Percentiles rank a stretch among this genome's conserved stretches.
Conservation (phyloP, 768 basidiomycete species). For the Astraeus odoratus region DNA sequence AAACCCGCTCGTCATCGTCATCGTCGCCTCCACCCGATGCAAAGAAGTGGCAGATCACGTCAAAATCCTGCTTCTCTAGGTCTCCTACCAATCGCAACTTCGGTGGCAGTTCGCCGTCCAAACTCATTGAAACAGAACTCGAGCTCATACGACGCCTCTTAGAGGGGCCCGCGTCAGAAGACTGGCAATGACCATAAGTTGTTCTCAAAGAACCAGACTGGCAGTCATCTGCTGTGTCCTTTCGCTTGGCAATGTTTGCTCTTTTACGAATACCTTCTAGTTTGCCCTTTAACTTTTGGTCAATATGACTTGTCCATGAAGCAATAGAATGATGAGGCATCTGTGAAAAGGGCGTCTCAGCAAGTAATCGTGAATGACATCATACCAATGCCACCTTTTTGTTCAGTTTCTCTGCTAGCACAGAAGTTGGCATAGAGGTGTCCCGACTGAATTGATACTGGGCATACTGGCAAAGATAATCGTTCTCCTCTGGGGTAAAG, state of each 20-base stretch:
- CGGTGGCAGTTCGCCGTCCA: not conserved
- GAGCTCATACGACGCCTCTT: conserved; percentile 1
- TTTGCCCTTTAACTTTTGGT: conserved; percentile 25
- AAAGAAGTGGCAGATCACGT: conserved; percentile 49
- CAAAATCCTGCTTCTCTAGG: conserved; percentile 36
- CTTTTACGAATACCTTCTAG: conserved; percentile 45
- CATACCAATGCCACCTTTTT: conserved; percentile 34
- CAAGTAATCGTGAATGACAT: not conserved
- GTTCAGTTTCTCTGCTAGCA: conserved; percentile 34
- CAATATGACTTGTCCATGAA: conserved; percentile 46
- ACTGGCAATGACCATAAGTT: not conserved
- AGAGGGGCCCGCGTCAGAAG: not conserved
- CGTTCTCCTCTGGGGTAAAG: conserved; percentile 46
- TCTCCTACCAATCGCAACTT: conserved; percentile 3
- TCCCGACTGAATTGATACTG: conserved; percentile 43
- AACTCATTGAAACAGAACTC: not conserved
- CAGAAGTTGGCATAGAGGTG: conserved; percentile 33
- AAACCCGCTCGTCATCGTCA: conserved; percentile 42
- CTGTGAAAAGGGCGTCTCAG: conserved; percentile 27
- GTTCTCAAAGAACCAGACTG: not conserved
- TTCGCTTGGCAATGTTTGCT: conserved; percentile 45
- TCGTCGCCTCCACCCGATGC: conserved; percentile 44
- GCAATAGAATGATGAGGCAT: conserved; percentile 48
- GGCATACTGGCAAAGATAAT: conserved; percentile 40
- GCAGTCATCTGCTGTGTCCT: conserved; percentile 17